Conservation (phyloP, 768 basidiomycete genomes). For the Leccinum disarticulatum region DNA sequence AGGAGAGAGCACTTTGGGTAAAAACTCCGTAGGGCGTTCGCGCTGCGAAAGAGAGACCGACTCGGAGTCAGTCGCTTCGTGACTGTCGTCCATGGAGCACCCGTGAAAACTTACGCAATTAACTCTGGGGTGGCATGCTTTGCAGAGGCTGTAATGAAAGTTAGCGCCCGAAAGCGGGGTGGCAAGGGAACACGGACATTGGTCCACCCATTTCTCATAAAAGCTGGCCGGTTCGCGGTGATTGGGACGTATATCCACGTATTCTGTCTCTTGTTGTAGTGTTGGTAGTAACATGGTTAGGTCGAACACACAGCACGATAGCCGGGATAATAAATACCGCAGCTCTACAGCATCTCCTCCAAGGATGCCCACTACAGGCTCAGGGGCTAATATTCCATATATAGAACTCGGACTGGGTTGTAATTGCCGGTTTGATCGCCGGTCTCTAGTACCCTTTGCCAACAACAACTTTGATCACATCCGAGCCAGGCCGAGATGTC, state of each 20-base stretch:
- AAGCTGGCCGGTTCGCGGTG: slow-evolving; percentile 37
- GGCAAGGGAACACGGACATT: slow-evolving; percentile 37
- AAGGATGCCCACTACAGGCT: neutral
- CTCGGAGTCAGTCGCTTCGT: neutral
- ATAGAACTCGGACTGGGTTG: neutral
- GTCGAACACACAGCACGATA: neutral
- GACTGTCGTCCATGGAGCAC: slow-evolving; percentile 5
- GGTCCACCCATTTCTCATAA: slow-evolving; percentile 52
- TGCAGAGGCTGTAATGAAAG: slow-evolving; percentile 45
- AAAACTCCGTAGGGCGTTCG: slow-evolving; percentile 50
- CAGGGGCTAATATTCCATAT: slow-evolving; percentile 24
- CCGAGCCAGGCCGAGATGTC: slow-evolving; percentile 59
- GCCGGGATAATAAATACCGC: slow-evolving; percentile 4
- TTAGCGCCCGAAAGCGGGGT: slow-evolving; percentile 1
- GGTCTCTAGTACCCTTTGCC: neutral
- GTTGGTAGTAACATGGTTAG: slow-evolving; percentile 14
- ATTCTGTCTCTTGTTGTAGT: slow-evolving; percentile 24
- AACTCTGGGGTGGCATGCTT: slow-evolving; percentile 46
- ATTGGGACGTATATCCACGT: slow-evolving; percentile 20
- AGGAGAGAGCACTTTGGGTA: slow-evolving; percentile 64
- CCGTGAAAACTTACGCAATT: slow-evolving; percentile 39
- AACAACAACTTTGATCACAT: neutral
- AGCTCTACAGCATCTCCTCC: slow-evolving; percentile 10
- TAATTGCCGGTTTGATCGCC: slow-evolving; percentile 14
- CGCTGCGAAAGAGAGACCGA: slow-evolving; percentile 25